Conservation (phyloP, 192 early-diverging fungal genomes). For the Coemansia sp. region DNA sequence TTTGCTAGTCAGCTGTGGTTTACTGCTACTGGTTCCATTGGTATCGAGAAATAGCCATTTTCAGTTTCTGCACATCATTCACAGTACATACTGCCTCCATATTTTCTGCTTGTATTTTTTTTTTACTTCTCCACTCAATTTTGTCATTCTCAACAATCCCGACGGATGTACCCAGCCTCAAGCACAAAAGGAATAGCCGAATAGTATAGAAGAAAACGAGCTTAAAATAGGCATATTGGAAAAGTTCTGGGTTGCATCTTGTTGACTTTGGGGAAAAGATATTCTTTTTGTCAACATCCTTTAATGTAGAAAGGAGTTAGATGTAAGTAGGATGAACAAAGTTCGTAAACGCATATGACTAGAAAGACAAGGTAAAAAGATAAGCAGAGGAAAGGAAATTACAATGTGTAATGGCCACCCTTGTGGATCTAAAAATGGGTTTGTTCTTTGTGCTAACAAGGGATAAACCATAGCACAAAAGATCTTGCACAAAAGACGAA, state of each 20-base stretch:
- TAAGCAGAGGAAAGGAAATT: not conserved
- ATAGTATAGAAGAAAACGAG: not conserved
- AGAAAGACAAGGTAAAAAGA: not conserved
- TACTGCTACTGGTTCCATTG: not conserved
- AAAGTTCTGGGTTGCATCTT: not conserved
- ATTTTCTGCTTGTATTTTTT: not conserved
- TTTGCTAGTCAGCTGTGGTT: not conserved
- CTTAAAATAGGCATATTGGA: not conserved
- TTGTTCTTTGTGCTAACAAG: not conserved
- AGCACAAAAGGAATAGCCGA: not conserved
- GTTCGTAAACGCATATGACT: not conserved
- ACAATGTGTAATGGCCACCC: not conserved
- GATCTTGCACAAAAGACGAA: not conserved
- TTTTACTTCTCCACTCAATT: not conserved
- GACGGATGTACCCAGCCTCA: not conserved
- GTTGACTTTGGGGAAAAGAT: not conserved
- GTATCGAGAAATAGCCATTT: not conserved
- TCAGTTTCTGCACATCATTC: not conserved
- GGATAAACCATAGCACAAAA: not conserved
- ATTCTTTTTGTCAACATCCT: not conserved
- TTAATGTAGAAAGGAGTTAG: not conserved
- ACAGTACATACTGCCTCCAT: not conserved
- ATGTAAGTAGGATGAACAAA: not conserved
- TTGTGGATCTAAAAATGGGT: not conserved
- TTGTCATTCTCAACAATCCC: not conserved